Percentiles rank a stretch among this genome's conserved stretches.
Conservation (phyloP, 345 rosid genomes). For the Alliaria petiolata region DNA sequence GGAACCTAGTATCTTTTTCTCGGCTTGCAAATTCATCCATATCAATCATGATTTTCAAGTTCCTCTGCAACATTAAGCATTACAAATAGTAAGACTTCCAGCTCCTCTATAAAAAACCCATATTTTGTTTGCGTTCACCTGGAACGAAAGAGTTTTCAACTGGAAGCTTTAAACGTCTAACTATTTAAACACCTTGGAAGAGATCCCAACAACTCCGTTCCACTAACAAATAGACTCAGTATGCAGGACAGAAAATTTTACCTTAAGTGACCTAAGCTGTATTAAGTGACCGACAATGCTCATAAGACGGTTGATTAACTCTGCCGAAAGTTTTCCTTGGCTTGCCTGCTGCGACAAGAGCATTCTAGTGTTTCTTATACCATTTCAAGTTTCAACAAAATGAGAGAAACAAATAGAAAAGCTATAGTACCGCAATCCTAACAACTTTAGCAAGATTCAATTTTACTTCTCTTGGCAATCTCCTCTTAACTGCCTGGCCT, state of each 20-base stretch:
- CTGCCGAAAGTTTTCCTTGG: constrained; percentile 82
- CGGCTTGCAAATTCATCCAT: constrained; percentile 63
- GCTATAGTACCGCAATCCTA: constrained; percentile 36
- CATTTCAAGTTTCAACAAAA: background rate
- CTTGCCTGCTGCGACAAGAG: constrained; percentile 61
- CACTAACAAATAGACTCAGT: background rate
- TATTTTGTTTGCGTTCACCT: background rate
- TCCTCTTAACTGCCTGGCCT: constrained; percentile 68
- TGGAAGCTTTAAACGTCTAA: background rate
- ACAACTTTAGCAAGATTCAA: constrained; percentile 78
- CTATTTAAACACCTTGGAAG: background rate
- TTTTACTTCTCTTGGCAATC: constrained; percentile 78
- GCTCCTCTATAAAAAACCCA: constrained; percentile 1
- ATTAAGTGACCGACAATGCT: constrained; percentile 87
- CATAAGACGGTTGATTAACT: constrained; percentile 80
- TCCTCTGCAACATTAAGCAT: constrained; percentile 53
- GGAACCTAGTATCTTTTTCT: constrained; percentile 81
- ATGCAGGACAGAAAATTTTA: constrained; percentile 21
- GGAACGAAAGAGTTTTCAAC: background rate
- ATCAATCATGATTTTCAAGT: constrained; percentile 78
- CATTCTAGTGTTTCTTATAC: constrained; percentile 16
- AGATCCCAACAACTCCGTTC: background rate
- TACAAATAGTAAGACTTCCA: background rate
- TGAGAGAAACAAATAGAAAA: background rate
- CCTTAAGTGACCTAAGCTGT: constrained; percentile 95